Evolutionary conservation across 805 yeast species (phyloP).

Genomic region (Wickerhamomyces hampshirensis): DNA sequence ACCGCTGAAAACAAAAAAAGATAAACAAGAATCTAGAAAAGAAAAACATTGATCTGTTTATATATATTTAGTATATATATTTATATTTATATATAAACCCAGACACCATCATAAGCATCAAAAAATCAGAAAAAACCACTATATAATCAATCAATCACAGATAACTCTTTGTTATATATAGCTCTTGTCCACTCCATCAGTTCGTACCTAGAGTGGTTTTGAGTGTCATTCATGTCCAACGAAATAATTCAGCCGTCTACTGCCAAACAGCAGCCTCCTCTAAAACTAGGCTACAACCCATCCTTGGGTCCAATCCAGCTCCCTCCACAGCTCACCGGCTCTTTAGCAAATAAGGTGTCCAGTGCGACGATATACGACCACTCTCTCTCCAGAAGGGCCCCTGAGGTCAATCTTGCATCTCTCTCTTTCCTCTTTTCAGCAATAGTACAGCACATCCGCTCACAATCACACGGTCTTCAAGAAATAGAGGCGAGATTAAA

Average conservation of each 20-base stretch:
- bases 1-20: not conserved
- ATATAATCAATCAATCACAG: too few species aligned
- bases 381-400: constrained; percentile 57
- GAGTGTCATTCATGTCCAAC: constrained; percentile 8
- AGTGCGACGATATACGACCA: constrained; percentile 53
- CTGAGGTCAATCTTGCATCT: constrained; percentile 63
- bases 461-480: constrained; percentile 58
- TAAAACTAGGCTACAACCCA: constrained; percentile 25
- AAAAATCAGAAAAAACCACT: too few species aligned
- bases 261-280: constrained; percentile 10
- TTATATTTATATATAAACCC: too few species aligned
- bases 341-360: constrained; percentile 16
- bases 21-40: not conserved
- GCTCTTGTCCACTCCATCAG: too few species aligned
- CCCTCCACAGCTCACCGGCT: constrained; percentile 14
- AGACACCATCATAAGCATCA: too few species aligned
- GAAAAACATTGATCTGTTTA: not conserved
- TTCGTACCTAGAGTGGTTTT: too few species aligned
- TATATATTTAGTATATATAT: too few species aligned
- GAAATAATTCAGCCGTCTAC: constrained; percentile 23
- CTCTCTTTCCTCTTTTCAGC: constrained; percentile 68
- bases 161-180: too few species aligned
- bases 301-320: constrained; percentile 26
- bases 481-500: constrained; percentile 62
- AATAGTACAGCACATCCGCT: constrained; percentile 60